Base-by-base conservation (phyloP, 228 moss, liverwort and hornwort species). In the Sphagnum magellanicum region DNA sequence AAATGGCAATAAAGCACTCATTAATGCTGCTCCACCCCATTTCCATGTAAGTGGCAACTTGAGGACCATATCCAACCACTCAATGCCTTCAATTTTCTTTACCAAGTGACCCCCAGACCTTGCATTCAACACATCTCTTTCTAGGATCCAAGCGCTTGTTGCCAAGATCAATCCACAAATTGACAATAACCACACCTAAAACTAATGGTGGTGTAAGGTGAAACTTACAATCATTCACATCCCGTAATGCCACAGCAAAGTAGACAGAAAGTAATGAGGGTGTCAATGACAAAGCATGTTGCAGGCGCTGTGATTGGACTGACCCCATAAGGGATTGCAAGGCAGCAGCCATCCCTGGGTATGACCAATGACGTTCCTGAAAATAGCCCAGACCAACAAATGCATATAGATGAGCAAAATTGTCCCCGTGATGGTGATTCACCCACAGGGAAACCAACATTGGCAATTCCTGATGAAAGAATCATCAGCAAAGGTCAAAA, bases 291-390 rank as follows among this genome's bases (percentile, higher is more conserved):
- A 98, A 82, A 51, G 90, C 88, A 68, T 91, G 90, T 75, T 84
- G 87, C 76, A 98, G 79, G 55, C 91, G 88, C 16, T 79, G 73
- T 47, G 97, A 93, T 73, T 83, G 83, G 71, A 73, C 81, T 5
- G 84, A 79, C 10, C 93, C 93, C 82, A 88, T 75, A 5, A 77
- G 68, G 51, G 78, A 76, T 87, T 88, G 85, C 77, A 98, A 73
- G 5, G 93, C 93, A 59, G 79, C 82, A 78, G 87, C 88, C 97
- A 98, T 98, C 48, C 98, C 94, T 66, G 91, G 87, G 60, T 81
- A 88, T 5, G 94, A 87, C 98, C 98, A 98, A 75, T 98, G 98
- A 58, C 98, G 93, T 68, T 98, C 98, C 97, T 97, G 81, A 74
- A 57, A 47, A 16, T 32, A 32, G 32, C 32, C 32, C 32, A 32